Evolutionary conservation across 2,329 filamentous ascomycete species (phyloP), one percentile per base, ranked within the genome.

Genomic region (Nemania sp.): DNA sequence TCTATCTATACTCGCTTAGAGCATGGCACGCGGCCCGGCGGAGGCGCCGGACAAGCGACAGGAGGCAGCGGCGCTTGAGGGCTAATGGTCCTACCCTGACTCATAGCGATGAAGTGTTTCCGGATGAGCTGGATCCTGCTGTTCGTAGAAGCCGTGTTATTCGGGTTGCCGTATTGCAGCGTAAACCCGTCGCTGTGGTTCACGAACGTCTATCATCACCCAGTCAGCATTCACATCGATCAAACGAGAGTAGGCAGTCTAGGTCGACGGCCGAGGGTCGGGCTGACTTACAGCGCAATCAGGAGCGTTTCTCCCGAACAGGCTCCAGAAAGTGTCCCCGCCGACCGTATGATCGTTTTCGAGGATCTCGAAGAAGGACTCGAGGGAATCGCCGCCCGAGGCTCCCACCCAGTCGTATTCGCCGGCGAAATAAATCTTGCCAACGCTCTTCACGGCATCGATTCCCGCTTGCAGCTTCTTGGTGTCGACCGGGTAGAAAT

Each of bases 331-430:
- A 20, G 76, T 66, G 66, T 79, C 77, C 2, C 79, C 80, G 3
- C 71, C 73, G 2, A 75, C 75, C 0, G 72, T 71, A 0, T 74
- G 72, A 21, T 71, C 76, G 42, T 68, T 65, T 60, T 80, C 75
- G 60, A 81, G 73, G 49, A 75, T 69, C 20, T 69, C 67, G 63
- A 77, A 80, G 70, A 79, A 81, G 1, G 72, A 71, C 35, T 72
- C 64, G 32, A 81, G 68, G 5, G 72, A 68, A 58, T 73, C 72
- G 29, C 72, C 74, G 15, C 66, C 65, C 2, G 58, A 65, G 7
- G 67, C 55, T 35, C 75, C 76, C 2, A 75, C 73, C 79, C 80
- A 82, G 62, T 75, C 78, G 59, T 80, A 81, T 63, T 81, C 80
- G 12, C 79, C 80, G 2, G 75, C 77, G 39, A 80, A 75, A 64